Percentiles rank a stretch among this genome's conserved stretches.
phyloP scores from a whole-genome alignment of 768 basidiomycete genomes.

The Artomyces pyxidatus region DNA sequence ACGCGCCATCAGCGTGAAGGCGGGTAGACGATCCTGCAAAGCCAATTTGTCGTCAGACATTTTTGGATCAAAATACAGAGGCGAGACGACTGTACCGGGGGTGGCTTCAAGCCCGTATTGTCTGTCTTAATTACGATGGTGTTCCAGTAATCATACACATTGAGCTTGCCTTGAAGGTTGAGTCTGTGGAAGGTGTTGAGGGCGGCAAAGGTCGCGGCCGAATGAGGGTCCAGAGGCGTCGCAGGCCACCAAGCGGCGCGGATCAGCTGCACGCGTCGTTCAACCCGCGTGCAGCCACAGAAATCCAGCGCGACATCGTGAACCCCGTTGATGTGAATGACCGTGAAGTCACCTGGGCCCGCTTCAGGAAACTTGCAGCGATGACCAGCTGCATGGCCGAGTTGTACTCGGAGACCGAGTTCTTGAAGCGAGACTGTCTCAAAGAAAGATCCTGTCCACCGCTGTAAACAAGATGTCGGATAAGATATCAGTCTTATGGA shows the following conservation, averaged over 20 bases:
- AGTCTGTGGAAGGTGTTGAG: neutral
- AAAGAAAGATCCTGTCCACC: neutral
- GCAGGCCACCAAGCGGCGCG: neutral
- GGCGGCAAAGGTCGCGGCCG: neutral
- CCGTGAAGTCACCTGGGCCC: too few relatives aligned
- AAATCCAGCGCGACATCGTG: neutral
- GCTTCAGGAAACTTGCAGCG: neutral
- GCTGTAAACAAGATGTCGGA: too few relatives aligned
- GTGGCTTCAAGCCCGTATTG: neutral
- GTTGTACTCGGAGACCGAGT: neutral
- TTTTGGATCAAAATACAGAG: too few relatives aligned
- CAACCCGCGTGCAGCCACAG: neutral
- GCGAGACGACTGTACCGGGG: neutral
- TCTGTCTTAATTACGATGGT: neutral
- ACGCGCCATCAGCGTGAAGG: neutral
- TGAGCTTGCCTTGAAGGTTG: neutral
- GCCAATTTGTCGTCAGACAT: too few relatives aligned
- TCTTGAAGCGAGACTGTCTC: neutral
- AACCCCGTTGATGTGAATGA: neutral
- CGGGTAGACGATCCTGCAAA: neutral
- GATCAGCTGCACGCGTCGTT: neutral
- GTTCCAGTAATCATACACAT: neutral
- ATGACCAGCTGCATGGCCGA: neutral
- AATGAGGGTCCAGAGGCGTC: neutral
- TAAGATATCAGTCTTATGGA: too few relatives aligned